Evolutionary conservation across 208 protist species (phyloP), one percentile per base, ranked within the genome.

Genomic region (Paratrypanosoma confusum): DNA sequence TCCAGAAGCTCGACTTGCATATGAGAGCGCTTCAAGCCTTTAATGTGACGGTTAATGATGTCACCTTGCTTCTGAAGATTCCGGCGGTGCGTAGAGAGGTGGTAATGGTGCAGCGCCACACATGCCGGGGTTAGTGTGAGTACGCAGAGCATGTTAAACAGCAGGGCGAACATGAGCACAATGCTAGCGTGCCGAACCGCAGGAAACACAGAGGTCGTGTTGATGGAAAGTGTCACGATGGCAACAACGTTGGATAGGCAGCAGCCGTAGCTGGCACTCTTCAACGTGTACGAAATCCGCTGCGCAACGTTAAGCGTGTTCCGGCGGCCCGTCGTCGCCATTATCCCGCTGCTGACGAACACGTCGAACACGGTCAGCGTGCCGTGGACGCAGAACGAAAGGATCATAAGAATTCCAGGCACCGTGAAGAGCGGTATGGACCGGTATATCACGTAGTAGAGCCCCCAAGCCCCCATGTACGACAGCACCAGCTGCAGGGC

Each of bases 291-390:
- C 51, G 57, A 63, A 31, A 82, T 32, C n/a, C 74, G 68, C 65
- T 82, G 65, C 28, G 50, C 47, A n/a, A 82, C 61, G 41, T 40
- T 70, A 22, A 82, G 54, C 41, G 68, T 70, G 65, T 82, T 82
- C 27, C 42, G 49, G n/a, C 63, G 52, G 17, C 65, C 63, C 26
- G 63, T 74, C 26, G 68, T 81, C 39, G 58, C 60, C 65, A 81
- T 75, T 18, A 77, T 32, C 23, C 67, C 70, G 40, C 43, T 75
- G 43, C 53, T 63, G 37, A 74, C 53, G 38, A 81, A 81, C 55
- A 65, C 74, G 49, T 74, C 68, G 49, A 71, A 81, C 49, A 81
- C 77, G 51, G 46, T 62, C 24, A 81, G 55, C 21, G 56, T 74
- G 24, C 68, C 72, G 51, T 81, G 62, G 59, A 74, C 45, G 39